Conservation (phyloP, 2,329 filamentous ascomycete species). For the Periconia macrospinosa region DNA sequence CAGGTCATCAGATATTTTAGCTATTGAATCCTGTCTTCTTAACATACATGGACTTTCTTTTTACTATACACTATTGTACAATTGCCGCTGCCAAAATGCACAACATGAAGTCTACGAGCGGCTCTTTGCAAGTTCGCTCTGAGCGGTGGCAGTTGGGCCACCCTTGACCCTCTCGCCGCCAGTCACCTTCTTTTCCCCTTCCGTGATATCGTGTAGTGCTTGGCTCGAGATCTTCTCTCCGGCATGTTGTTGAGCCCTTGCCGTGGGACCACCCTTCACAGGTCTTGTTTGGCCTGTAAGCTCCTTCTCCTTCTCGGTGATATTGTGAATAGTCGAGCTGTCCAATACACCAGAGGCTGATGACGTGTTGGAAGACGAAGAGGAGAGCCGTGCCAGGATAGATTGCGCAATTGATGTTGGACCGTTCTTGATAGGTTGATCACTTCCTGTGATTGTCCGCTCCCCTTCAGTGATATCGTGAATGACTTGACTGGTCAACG, state of each 20-base stretch:
- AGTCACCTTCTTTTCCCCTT: conserved; percentile 37
- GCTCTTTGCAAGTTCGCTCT: conserved; percentile 38
- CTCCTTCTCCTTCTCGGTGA: conserved; percentile 34
- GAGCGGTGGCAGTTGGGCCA: conserved; percentile 29
- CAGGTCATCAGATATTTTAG: too few species aligned
- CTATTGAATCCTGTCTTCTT: too few species aligned
- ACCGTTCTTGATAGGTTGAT: conserved; percentile 34
- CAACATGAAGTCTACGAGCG: not conserved
- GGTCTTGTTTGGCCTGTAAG: conserved; percentile 23
- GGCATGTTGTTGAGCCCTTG: conserved; percentile 32
- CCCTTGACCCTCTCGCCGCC: conserved; percentile 36
- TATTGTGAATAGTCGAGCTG: conserved; percentile 28
- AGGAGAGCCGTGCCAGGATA: conserved; percentile 9
- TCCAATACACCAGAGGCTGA: conserved; percentile 24
- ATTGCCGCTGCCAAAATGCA: not conserved
- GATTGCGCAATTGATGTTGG: conserved; percentile 46
- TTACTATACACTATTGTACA: not conserved
- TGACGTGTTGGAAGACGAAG: not conserved
- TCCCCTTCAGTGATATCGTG: conserved; percentile 48
- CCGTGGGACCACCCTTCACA: conserved; percentile 28
- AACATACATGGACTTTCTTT: too few species aligned
- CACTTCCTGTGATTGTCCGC: conserved; percentile 42
- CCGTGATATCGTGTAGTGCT: conserved; percentile 35
- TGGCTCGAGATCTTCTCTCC: conserved; percentile 31
- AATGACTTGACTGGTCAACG: conserved; percentile 38